A percentile compares a stretch with the other conserved stretches of the same genome.
These are phyloP conservation scores for Aspergillus egyptiacus DNA, from an alignment of 495 filamentous ascomycete species.

Conservation along the genomic window DNA sequence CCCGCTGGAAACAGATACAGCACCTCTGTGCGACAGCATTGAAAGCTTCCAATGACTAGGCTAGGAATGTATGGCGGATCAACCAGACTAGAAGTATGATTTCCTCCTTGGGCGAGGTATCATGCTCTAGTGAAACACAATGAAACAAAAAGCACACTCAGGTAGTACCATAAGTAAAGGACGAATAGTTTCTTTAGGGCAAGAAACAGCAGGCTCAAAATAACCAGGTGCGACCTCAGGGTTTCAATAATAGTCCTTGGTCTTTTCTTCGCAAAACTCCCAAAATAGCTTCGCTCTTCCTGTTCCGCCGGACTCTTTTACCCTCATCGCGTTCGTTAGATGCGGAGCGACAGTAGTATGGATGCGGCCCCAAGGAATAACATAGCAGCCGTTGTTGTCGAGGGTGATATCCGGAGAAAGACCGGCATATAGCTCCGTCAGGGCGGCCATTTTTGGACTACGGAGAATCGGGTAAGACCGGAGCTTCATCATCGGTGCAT, in stretches of 20 bases:
- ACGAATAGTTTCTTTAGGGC: neutral
- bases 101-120: neutral
- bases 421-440: conserved; percentile 41
- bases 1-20: conserved; percentile 42
- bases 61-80: neutral
- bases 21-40: conserved; percentile 20
- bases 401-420: conserved; percentile 29
- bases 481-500: conserved; percentile 13
- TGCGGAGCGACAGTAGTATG: conserved; percentile 21
- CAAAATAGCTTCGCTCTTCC: conserved; percentile 29
- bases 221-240: neutral
- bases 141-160: neutral
- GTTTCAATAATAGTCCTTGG: conserved; percentile 6
- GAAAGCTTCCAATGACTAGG: neutral
- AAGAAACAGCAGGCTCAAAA: conserved; percentile 1
- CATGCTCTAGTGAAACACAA: neutral
- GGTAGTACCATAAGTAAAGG: neutral
- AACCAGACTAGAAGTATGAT: neutral
- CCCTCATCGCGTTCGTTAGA: conserved; percentile 26
- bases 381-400: conserved; percentile 29
- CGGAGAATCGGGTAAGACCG: conserved; percentile 25
- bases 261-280: conserved; percentile 31
- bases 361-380: conserved; percentile 37
- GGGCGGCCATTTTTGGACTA: conserved; percentile 26
- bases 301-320: conserved; percentile 27